Evolutionary conservation across 768 basidiomycete species (phyloP).

Genomic region (Hypholoma sublateritium): DNA sequence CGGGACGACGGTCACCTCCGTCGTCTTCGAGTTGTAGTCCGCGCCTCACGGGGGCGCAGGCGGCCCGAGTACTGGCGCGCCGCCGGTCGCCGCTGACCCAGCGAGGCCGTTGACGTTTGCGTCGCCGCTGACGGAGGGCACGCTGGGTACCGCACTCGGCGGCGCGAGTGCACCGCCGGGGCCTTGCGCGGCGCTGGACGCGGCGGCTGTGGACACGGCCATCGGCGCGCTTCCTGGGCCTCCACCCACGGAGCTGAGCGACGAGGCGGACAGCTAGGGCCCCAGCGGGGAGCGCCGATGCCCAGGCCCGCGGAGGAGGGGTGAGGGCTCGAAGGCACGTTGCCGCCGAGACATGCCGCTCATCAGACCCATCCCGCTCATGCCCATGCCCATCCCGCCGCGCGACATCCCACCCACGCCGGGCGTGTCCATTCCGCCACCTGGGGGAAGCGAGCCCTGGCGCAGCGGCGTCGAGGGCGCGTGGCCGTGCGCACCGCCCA

Average conservation of each 20-base stretch:
- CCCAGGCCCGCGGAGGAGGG: no score
- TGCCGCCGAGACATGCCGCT: no score
- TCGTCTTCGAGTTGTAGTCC: conserved; percentile 55
- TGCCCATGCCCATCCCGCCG: conserved; percentile 1
- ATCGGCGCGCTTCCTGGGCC: no score
- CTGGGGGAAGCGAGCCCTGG: conserved; percentile 21
- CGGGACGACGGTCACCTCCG: conserved; percentile 62
- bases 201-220: neutral
- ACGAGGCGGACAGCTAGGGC: conserved; percentile 5
- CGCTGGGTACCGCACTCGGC: neutral
- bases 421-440: no score
- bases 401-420: neutral
- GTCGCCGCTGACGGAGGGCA: conserved; percentile 2
- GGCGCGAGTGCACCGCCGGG: no score
- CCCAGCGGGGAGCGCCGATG: no score
- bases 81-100: conserved; percentile 1
- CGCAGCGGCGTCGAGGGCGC: neutral
- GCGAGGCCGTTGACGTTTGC: neutral
- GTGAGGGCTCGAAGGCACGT: no score
- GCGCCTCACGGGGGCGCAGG: conserved; percentile 41
- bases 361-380: conserved; percentile 12
- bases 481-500: neutral
- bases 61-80: conserved; percentile 14
- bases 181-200: neutral
- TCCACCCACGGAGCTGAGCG: neutral